Conservation (phyloP, 2,329 filamentous ascomycete species). For the Trichoderma breve region DNA sequence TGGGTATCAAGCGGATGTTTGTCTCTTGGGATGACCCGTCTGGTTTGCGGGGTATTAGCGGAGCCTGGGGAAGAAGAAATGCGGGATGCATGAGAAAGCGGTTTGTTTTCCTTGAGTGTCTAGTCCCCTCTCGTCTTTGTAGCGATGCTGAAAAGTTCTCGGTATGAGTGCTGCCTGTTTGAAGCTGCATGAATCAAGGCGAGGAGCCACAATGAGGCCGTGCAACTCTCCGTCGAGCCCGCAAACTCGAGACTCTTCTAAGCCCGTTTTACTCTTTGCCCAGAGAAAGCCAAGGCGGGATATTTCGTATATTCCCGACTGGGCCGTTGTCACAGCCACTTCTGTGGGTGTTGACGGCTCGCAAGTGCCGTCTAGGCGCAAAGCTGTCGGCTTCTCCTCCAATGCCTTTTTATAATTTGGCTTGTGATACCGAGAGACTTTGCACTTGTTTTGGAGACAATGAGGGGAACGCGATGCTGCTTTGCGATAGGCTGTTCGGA, state of each 20-base stretch:
- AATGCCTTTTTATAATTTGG: neutral
- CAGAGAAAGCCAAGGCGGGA: neutral
- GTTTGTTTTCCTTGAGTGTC: neutral
- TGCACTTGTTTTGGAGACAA: neutral
- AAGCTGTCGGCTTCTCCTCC: neutral
- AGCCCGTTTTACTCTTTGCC: neutral
- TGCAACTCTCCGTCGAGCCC: neutral
- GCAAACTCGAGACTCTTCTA: neutral
- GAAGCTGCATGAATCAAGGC: neutral
- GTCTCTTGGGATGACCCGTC: neutral
- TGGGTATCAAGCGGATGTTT: neutral
- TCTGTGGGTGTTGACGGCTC: conserved; percentile 1
- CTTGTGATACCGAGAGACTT: conserved; percentile 19
- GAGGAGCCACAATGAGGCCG: conserved; percentile 16
- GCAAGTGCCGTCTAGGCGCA: conserved; percentile 1
- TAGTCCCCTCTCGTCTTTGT: neutral
- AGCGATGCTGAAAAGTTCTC: neutral
- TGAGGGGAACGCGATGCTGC: neutral
- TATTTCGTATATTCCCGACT: neutral
- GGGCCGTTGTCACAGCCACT: neutral
- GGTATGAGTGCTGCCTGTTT: neutral
- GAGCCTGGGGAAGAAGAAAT: conserved; percentile 3
- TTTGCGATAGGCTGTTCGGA: neutral
- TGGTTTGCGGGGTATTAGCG: conserved; percentile 16
- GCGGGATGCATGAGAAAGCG: conserved; percentile 6